phyloP scores from a whole-genome alignment of 345 rosid genomes.

The Moricandia arvensis region DNA sequence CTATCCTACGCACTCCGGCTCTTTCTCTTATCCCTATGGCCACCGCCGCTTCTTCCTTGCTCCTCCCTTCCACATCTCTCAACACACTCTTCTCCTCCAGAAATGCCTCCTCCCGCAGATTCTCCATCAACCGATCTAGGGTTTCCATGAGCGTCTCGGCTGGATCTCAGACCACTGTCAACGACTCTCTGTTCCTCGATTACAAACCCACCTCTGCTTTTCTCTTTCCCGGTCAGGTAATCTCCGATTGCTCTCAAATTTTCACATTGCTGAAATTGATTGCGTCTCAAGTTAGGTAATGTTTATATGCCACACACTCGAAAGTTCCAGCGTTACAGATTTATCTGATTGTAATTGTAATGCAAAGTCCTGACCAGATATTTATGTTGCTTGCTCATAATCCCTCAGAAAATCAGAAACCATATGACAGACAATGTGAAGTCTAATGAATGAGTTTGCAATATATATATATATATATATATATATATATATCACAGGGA shows the following conservation, averaged over 20 bases:
- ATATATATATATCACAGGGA: constrained; percentile 65
- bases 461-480: too few species aligned
- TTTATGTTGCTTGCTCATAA: too few species aligned
- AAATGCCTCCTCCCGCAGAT: constrained; percentile 30
- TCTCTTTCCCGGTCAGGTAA: constrained; percentile 95
- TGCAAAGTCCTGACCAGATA: not conserved
- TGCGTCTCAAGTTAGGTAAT: not conserved
- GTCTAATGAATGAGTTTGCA: not conserved
- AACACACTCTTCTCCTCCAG: constrained; percentile 25
- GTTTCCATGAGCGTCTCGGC: constrained; percentile 66
- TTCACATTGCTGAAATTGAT: not conserved
- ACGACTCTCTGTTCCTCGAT: constrained; percentile 66
- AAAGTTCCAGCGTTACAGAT: not conserved
- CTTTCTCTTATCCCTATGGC: constrained; percentile 33
- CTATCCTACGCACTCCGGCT: constrained; percentile 25
- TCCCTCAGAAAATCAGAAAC: too few species aligned
- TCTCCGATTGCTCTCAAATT: too few species aligned
- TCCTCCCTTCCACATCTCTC: constrained; percentile 46
- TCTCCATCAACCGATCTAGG: constrained; percentile 52
- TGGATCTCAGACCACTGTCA: constrained; percentile 53
- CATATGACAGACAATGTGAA: too few species aligned
- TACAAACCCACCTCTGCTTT: constrained; percentile 79
- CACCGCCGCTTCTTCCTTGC: constrained; percentile 43
- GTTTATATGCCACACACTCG: not conserved
- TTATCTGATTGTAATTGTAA: not conserved